Evolutionary conservation across 192 early-diverging fungal species (phyloP).

Genomic region (Backusella liffmaniae): DNA sequence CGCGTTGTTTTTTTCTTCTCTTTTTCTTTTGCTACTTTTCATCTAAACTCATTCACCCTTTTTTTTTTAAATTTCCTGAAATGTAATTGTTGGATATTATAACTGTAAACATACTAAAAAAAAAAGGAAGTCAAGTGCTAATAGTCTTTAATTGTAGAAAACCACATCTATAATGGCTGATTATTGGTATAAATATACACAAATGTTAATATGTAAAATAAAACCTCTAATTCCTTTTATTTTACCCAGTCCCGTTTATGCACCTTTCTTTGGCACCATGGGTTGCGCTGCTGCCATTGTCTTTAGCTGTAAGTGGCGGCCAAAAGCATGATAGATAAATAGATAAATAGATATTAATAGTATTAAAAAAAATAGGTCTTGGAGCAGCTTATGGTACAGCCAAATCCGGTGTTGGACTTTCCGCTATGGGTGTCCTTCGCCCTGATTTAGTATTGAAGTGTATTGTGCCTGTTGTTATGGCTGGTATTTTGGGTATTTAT

Average conservation of each 20-base stretch:
- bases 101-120: not conserved
- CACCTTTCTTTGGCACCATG: conserved; percentile 94
- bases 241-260: conserved; percentile 74
- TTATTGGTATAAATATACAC: conserved; percentile 3
- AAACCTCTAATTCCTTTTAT: not conserved
- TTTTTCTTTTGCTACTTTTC: not conserved
- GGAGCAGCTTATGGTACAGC: conserved; percentile 99
- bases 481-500: conserved; percentile 98
- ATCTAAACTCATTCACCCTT: not conserved
- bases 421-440: conserved; percentile 90
- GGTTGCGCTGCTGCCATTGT: conserved; percentile 91
- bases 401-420: conserved; percentile 95
- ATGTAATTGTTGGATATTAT: not conserved
- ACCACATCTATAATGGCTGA: not conserved
- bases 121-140: not conserved
- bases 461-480: conserved; percentile 97
- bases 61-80: not conserved
- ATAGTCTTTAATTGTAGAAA: not conserved
- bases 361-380: conserved; percentile 53
- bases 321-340: not conserved
- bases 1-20: not conserved
- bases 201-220: no score
- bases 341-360: not conserved
- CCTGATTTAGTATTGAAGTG: conserved; percentile 89
- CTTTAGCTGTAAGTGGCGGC: conserved; percentile 71